phyloP scores from a whole-genome alignment of 106 monocot genomes.

The Apostasia shenzhenica region DNA sequence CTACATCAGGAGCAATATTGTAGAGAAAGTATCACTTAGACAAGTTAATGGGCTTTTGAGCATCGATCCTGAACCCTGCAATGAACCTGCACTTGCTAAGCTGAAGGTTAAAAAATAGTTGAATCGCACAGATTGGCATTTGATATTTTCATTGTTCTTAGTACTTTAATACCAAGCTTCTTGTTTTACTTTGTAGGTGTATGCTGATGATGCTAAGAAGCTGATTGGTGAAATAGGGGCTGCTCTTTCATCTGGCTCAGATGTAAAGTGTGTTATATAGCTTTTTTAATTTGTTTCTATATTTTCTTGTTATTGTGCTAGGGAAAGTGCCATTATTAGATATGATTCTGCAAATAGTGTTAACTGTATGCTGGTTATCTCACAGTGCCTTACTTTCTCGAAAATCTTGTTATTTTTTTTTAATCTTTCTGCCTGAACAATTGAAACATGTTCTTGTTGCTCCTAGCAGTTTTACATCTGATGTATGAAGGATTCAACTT shows the following conservation, averaged over 20 bases:
- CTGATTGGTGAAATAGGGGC: constrained; percentile 38
- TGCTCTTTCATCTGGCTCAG: constrained; percentile 38
- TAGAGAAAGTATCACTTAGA: constrained; percentile 32
- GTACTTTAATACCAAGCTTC: constrained; percentile 1
- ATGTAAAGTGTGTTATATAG: constrained; percentile 17
- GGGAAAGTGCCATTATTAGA: too few relatives aligned
- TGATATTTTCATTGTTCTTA: not conserved
- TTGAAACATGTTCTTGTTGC: not conserved
- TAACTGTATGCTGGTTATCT: not conserved
- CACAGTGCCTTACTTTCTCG: not conserved
- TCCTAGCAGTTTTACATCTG: not conserved
- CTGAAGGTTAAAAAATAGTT: constrained; percentile 37
- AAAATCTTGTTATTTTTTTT: not conserved
- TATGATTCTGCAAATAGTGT: too few relatives aligned
- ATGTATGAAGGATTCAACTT: not conserved
- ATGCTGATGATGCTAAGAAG: constrained; percentile 39
- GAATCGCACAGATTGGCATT: not conserved
- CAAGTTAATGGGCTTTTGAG: constrained; percentile 44
- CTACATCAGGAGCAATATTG: constrained; percentile 6
- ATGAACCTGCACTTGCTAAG: constrained; percentile 38
- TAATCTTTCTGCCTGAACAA: not conserved
- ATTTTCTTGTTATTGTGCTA: too few relatives aligned
- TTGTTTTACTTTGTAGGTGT: constrained; percentile 30
- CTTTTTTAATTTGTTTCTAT: too few relatives aligned
- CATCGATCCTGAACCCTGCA: constrained; percentile 41